phyloP scores from a whole-genome alignment of 1,139 yeast genomes.

The Torulaspora pretoriensis region DNA sequence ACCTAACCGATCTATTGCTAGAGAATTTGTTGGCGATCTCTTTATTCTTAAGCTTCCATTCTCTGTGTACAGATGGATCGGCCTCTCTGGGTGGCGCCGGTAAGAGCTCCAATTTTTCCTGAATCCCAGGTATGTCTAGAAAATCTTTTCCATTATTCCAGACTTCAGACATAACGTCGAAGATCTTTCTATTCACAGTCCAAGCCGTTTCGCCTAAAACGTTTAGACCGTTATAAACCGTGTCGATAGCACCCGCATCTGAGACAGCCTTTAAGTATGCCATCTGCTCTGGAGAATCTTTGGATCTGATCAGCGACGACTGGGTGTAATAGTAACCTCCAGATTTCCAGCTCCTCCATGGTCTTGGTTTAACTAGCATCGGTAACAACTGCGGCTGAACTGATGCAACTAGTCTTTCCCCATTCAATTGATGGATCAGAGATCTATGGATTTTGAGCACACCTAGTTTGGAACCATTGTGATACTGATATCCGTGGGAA shows the following conservation, averaged over 20 bases:
- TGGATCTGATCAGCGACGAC: conserved; percentile 64
- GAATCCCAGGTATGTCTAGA: conserved; percentile 71
- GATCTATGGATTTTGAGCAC: conserved; percentile 71
- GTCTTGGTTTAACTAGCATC: conserved; percentile 84
- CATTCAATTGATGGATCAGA: conserved; percentile 61
- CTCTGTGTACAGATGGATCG: conserved; percentile 68
- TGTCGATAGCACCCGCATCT: conserved; percentile 57
- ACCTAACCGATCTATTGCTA: conserved; percentile 75
- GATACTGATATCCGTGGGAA: conserved; percentile 79
- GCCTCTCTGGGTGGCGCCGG: conserved; percentile 59
- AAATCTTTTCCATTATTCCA: conserved; percentile 86
- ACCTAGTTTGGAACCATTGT: conserved; percentile 76
- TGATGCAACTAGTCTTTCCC: conserved; percentile 60
- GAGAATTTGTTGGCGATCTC: conserved; percentile 57
- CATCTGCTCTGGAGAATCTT: conserved; percentile 82
- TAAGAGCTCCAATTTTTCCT: conserved; percentile 54
- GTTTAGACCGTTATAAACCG: conserved; percentile 76
- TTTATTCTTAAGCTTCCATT: conserved; percentile 61
- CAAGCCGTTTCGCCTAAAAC: conserved; percentile 87
- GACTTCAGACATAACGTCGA: conserved; percentile 63
- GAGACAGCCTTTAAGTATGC: conserved; percentile 87
- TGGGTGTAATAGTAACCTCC: conserved; percentile 80
- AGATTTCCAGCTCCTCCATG: conserved; percentile 75
- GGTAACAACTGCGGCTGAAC: conserved; percentile 89
- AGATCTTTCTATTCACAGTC: conserved; percentile 77